phyloP scores from a whole-genome alignment of 1,139 yeast species.

The Wickerhamomyces sp. region DNA sequence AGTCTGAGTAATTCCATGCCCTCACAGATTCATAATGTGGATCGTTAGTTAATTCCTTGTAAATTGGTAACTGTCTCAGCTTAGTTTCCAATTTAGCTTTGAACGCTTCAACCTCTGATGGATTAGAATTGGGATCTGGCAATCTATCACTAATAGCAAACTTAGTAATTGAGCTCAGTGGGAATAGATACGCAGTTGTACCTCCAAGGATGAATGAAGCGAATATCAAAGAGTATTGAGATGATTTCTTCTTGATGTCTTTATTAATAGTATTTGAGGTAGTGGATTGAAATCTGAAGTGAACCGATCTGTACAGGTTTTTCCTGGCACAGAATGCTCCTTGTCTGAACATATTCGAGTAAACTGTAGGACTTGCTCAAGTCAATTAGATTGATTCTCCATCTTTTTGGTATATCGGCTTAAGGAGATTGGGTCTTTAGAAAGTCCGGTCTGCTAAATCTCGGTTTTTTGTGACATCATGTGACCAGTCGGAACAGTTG shows the following conservation, averaged over 20 bases:
- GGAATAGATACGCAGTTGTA: constrained; percentile 20
- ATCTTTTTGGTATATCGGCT: too few relatives aligned
- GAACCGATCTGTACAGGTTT: neutral
- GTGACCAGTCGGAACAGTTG: too few relatives aligned
- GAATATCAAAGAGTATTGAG: constrained; percentile 12
- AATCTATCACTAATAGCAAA: constrained; percentile 16
- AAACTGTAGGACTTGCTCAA: too few relatives aligned
- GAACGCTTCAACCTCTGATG: constrained; percentile 27
- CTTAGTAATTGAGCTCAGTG: constrained; percentile 21
- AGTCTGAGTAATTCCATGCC: constrained; percentile 58
- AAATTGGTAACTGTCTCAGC: constrained; percentile 48
- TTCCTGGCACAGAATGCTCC: neutral
- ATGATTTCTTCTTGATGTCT: constrained; percentile 2
- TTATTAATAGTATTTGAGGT: neutral
- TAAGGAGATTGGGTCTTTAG: too few relatives aligned
- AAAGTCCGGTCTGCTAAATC: too few relatives aligned
- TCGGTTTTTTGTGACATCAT: too few relatives aligned
- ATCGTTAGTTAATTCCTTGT: constrained; percentile 38
- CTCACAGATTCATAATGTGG: constrained; percentile 41
- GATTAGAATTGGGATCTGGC: constrained; percentile 14
- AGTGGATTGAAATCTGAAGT: neutral
- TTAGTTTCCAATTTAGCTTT: constrained; percentile 37
- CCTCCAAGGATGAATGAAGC: constrained; percentile 23
- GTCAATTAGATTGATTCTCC: too few relatives aligned
- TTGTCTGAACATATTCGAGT: neutral